These are phyloP conservation scores for Ballota nigra DNA, from an alignment of 257 asterid species.

Conservation along the genomic window DNA sequence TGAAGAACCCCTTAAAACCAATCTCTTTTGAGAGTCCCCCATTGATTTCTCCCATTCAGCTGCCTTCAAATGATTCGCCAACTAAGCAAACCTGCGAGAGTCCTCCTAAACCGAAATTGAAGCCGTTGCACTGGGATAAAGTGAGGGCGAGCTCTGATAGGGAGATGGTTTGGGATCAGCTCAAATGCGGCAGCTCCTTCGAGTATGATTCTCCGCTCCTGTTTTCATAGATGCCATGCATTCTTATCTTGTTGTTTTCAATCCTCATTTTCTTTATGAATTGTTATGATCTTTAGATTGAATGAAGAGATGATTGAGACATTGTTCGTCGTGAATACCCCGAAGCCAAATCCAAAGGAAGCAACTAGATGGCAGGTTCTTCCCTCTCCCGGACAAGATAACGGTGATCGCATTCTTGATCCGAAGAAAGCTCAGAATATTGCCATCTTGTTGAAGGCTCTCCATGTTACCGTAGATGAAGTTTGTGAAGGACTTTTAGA, in stretches of 20 bases:
- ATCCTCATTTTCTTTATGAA: neutral
- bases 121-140: conserved; percentile 98
- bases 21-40: conserved; percentile 39
- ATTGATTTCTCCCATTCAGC: conserved; percentile 53
- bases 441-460: conserved; percentile 83
- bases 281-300: conserved; percentile 46
- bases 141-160: conserved; percentile 91
- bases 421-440: conserved; percentile 94
- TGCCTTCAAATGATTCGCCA: conserved; percentile 40
- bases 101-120: conserved; percentile 73
- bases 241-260: neutral
- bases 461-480: conserved; percentile 88
- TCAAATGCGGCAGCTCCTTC: conserved; percentile 84
- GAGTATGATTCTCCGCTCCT: conserved; percentile 46
- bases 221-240: neutral
- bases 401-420: conserved; percentile 69
- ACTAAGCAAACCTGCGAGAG: conserved; percentile 28
- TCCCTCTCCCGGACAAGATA: conserved; percentile 61
- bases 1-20: conserved; percentile 47
- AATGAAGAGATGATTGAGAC: conserved; percentile 97
- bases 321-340: conserved; percentile 67
- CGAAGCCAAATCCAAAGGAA: conserved; percentile 60
- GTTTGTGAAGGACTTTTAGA: conserved; percentile 90
- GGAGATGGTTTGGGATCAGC: conserved; percentile 99
- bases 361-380: conserved; percentile 52